Evolutionary conservation across 495 filamentous ascomycete species (phyloP), one percentile per base, ranked within the genome.

Genomic region (Astrothelium subdiscretum): DNA sequence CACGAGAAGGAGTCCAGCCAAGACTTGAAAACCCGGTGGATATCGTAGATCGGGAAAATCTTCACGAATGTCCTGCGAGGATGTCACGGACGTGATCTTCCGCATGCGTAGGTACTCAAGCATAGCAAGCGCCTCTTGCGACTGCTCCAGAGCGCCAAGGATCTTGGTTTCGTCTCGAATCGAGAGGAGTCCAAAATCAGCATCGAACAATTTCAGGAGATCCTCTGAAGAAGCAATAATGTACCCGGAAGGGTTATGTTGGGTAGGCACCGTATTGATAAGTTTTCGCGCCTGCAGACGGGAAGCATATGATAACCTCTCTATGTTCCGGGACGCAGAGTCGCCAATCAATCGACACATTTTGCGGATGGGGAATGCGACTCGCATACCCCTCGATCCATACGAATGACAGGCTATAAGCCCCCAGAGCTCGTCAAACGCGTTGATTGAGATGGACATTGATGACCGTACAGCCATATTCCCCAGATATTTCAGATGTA

Each of bases 291-390:
- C 87, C 64, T 96, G 89, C 0, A 96, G 76, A 27, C 90, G 82
- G 0, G 89, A 91, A 2, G 89, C 87, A 67, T 95, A 96, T 0
- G 89, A 94, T 2, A 96, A 79, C 27, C 91, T 82, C 70, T 96
- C 92, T 38, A 97, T 90, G 66, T 95, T 96, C 57, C 88, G 78
- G 2, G 91, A 94, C 2, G 89, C 89, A 0, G 83, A 88, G 65
- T 97, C 92, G 3, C 92, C 90, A 29, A 97, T 81, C 18, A 96
- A 75, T n/a, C 90, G 83, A 70, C 92, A 97, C 87, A 97, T 91
- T 73, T 95, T 96, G 15, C 92, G 82, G 43, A 96, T 88, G 0
- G 91, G 91, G 68, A 96, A 96, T 0, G 89, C 87, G 2, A 97
- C 91, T 35, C 92, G 80, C 90, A 94, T 96, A 1, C 90, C 89